phyloP scores from a whole-genome alignment of 1,284 basidiomycete species.

The Ustilago vetiveriae region DNA sequence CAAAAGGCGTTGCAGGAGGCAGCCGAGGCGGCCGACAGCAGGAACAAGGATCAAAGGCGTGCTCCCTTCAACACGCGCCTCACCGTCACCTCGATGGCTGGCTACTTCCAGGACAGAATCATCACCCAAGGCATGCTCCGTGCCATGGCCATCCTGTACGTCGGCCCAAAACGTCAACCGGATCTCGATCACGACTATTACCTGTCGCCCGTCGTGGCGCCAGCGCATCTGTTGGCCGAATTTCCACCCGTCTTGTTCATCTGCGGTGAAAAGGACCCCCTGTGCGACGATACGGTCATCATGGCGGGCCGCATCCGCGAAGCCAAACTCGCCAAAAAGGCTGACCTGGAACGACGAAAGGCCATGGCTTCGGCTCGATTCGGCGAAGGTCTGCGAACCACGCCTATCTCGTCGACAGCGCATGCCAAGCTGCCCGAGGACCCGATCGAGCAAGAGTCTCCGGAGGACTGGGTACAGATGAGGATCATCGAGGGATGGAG shows the following conservation, averaged over 20 bases:
- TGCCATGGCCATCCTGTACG: constrained; percentile 96
- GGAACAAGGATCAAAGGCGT: constrained; percentile 35
- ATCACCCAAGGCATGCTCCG: constrained; percentile 74
- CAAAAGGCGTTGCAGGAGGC: constrained; percentile 40
- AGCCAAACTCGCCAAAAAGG: constrained; percentile 78
- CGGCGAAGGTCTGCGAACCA: constrained; percentile 70
- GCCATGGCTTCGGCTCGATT: constrained; percentile 64
- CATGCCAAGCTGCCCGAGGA: constrained; percentile 67
- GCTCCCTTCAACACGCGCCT: constrained; percentile 78
- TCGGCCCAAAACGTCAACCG: constrained; percentile 88
- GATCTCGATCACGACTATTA: constrained; percentile 94
- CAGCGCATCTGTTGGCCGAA: constrained; percentile 81
- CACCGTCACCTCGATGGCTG: constrained; percentile 94
- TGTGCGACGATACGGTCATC: constrained; percentile 78
- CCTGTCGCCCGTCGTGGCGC: constrained; percentile 91
- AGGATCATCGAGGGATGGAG: constrained; percentile 69
- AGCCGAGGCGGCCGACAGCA: constrained; percentile 39
- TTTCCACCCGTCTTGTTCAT: constrained; percentile 85
- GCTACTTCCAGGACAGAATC: constrained; percentile 68
- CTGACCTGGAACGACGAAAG: constrained; percentile 69
- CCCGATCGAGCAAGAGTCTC: constrained; percentile 75
- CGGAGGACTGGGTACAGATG: constrained; percentile 95
- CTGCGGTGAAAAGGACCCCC: constrained; percentile 85
- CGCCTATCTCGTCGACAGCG: constrained; percentile 60
- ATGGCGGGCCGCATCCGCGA: constrained; percentile 91